A percentile compares a stretch with the other conserved stretches of the same genome.
These are phyloP conservation scores for Coemansia sp. DNA, from an alignment of 192 early-diverging fungal genomes.

Conservation along the genomic window DNA sequence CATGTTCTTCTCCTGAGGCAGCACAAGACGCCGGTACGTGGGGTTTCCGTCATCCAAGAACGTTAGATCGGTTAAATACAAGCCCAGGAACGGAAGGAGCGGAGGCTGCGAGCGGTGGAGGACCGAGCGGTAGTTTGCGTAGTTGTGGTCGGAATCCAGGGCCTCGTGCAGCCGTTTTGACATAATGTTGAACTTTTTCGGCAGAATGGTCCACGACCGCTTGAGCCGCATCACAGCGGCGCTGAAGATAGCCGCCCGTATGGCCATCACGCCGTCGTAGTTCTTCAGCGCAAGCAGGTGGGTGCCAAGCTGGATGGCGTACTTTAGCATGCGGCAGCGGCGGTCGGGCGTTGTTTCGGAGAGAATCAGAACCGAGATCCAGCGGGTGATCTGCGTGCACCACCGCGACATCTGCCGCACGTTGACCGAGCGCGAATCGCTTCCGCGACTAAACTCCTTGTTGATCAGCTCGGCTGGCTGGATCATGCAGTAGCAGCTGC, in stretches of 20 bases:
- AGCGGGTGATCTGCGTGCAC: conserved; percentile 75
- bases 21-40: conserved; percentile 54
- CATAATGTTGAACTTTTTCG: conserved; percentile 69
- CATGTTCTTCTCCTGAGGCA: conserved; percentile 12
- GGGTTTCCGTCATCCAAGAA: conserved; percentile 86
- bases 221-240: conserved; percentile 72
- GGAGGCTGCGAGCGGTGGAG: conserved; percentile 60
- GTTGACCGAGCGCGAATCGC: conserved; percentile 58
- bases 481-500: conserved; percentile 65
- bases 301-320: conserved; percentile 79
- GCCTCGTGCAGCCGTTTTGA: conserved; percentile 60
- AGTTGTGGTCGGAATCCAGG: conserved; percentile 67
- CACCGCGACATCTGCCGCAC: conserved; percentile 71
- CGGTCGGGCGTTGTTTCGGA: conserved; percentile 68
- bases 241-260: conserved; percentile 75
- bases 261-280: conserved; percentile 76
- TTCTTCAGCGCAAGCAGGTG: conserved; percentile 60
- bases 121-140: conserved; percentile 56
- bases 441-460: conserved; percentile 62
- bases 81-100: conserved; percentile 76
- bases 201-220: conserved; percentile 63
- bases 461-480: conserved; percentile 72
- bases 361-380: conserved; percentile 77
- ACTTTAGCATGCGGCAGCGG: conserved; percentile 67
- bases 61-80: conserved; percentile 80